Percentiles rank a stretch among this genome's conserved stretches.
phyloP scores from a whole-genome alignment of 768 basidiomycete genomes.

The Suillus discolor region DNA sequence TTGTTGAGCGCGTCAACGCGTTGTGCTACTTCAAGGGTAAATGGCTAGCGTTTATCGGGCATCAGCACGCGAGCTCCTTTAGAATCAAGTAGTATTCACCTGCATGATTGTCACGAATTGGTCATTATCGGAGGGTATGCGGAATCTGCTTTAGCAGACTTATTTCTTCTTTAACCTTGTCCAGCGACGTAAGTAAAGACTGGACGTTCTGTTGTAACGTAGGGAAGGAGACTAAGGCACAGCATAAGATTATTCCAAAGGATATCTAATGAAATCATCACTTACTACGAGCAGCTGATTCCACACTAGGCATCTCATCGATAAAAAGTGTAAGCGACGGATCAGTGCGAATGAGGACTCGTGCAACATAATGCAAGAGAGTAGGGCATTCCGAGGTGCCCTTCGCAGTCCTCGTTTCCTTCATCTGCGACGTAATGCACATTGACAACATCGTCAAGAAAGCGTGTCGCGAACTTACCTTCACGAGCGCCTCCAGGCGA shows the following conservation, averaged over 20 bases:
- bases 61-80: background rate
- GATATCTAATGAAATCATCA: background rate
- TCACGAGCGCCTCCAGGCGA: slow-evolving; percentile 76
- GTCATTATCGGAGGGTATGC: slow-evolving; percentile 46
- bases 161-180: slow-evolving; percentile 61
- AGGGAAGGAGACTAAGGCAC: slow-evolving; percentile 68
- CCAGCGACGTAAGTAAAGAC: slow-evolving; percentile 55
- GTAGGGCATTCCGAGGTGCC: slow-evolving; percentile 76
- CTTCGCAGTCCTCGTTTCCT: slow-evolving; percentile 79
- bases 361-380: slow-evolving; percentile 88
- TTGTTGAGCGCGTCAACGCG: slow-evolving; percentile 67
- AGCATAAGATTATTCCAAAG: background rate
- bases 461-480: slow-evolving; percentile 50
- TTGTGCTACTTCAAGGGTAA: slow-evolving; percentile 48
- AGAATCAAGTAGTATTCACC: slow-evolving; percentile 35
- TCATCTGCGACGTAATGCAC: slow-evolving; percentile 51
- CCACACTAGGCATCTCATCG: slow-evolving; percentile 79
- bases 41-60: slow-evolving; percentile 39
- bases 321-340: slow-evolving; percentile 69
- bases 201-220: slow-evolving; percentile 62
- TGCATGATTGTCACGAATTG: slow-evolving; percentile 72
- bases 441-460: background rate
- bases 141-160: slow-evolving; percentile 38
- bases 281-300: slow-evolving; percentile 79
- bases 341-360: slow-evolving; percentile 68